Evolutionary conservation across 2,329 filamentous ascomycete species (phyloP), one percentile per base, ranked within the genome.

Genomic region (Curvularia spicifera): DNA sequence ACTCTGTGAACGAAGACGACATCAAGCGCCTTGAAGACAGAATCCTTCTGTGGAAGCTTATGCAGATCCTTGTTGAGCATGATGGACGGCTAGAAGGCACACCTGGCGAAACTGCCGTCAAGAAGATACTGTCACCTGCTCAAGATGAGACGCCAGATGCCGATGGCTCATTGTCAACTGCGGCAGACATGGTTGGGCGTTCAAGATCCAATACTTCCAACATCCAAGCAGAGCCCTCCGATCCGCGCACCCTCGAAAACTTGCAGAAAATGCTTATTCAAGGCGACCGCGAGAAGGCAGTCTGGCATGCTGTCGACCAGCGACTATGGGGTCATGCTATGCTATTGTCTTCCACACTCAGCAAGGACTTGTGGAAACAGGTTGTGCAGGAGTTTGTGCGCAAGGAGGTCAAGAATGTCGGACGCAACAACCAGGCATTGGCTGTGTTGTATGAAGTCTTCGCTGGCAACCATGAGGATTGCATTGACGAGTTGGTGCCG

Each of bases 321-420:
- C 87, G 93, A 48, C 81, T 99, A 2, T 99, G 96, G 96, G 95
- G 92, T 2, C 96, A 99, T 76, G 96, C 95, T 3, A 90, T 99
- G 84, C 83, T 99, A 20, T 89, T 99, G 35, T 90, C 95, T 76
- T 96, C 78, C 6, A 95, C 91, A 1, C 82, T 91, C 47, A 90
- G 91, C 22, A 83, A 81, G 44, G 80, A 83, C 5, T 82, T 96
- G 2, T 98, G 96, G 85, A 96, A 93, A 75, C 91, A 96, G 73
- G 93, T 99, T 26, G 87, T 93, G 0, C 93, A 96, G 70, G 95
- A 99, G 71, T 99, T 99, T 71, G 90, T 99, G 18, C 89, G 93
- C 66, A 93, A 96, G 70, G 95, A 99, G 75, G 91, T 99, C 54
- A 96, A 95, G 74, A 89, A 89, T 51, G 81, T 89, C 3, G 88